A percentile compares a stretch with the other conserved stretches of the same genome.
Conservation (phyloP, 306 rosid genomes). For the Prunus persica region DNA sequence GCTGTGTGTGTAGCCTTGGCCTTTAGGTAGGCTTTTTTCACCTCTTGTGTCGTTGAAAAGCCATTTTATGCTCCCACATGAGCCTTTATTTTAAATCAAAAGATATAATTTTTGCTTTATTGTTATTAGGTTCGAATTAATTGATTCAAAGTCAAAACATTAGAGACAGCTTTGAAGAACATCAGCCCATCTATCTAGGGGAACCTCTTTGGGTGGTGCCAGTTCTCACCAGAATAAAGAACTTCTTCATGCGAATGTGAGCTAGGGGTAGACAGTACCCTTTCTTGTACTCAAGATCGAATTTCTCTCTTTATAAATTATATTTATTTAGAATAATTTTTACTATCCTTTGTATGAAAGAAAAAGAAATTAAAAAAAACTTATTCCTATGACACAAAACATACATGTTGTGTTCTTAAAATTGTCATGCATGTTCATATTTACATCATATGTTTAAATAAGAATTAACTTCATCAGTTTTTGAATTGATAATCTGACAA, state of each 20-base stretch:
- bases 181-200: not conserved
- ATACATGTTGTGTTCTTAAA: too few species aligned
- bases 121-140: not conserved
- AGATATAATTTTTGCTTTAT: not conserved
- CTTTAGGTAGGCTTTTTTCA: not conserved
- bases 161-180: not conserved
- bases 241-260: too few species aligned
- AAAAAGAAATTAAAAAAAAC: too few species aligned
- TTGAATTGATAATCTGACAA: not conserved
- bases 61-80: not conserved
- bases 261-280: rapidly evolving
- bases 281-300: too few species aligned
- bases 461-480: not conserved
- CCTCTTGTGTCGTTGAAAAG: slow-evolving; percentile 19
- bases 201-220: slow-evolving; percentile 3
- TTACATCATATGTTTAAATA: not conserved
- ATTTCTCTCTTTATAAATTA: rapidly evolving
- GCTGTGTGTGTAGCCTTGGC: not conserved
- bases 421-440: not conserved
- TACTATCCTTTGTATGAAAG: too few species aligned
- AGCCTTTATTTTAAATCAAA: not conserved
- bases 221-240: not conserved
- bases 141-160: slow-evolving; percentile 19
- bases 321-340: too few species aligned
- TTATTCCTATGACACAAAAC: too few species aligned